A percentile compares a stretch with the other conserved stretches of the same genome.
Conservation (phyloP, 306 rosid species). For the Lathyrus tuberosus region DNA sequence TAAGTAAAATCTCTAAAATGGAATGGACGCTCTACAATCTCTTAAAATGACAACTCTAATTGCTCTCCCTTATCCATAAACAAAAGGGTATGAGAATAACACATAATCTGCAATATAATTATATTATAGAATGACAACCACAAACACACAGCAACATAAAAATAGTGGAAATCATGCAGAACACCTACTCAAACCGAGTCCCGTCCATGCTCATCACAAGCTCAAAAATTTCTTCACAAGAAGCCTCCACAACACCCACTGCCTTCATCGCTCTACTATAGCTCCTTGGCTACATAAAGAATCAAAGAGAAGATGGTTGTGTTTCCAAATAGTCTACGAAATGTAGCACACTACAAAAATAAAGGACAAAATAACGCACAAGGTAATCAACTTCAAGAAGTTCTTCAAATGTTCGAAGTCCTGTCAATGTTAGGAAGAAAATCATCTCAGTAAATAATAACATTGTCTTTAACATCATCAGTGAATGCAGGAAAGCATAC, state of each 20-base stretch:
- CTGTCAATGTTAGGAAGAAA: constrained; percentile 53
- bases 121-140: constrained; percentile 22
- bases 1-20: constrained; percentile 5
- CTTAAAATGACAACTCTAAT: constrained; percentile 25
- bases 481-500: constrained; percentile 62
- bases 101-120: constrained; percentile 24
- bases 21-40: constrained; percentile 6
- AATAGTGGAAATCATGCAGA: constrained; percentile 29
- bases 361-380: constrained; percentile 55
- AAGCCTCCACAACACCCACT: constrained; percentile 97
- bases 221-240: constrained; percentile 95
- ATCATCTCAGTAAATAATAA: constrained; percentile 37
- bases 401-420: constrained; percentile 94
- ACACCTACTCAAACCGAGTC: constrained; percentile 99
- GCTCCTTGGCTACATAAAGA: constrained; percentile 90
- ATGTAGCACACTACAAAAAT: constrained; percentile 31
- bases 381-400: constrained; percentile 98
- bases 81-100: constrained; percentile 30
- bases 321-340: constrained; percentile 29
- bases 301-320: constrained; percentile 43
- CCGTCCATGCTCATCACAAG: constrained; percentile 99
- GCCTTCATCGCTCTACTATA: constrained; percentile 99
- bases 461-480: constrained; percentile 29
- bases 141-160: constrained; percentile 15
- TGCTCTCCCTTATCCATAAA: constrained; percentile 22